These are phyloP conservation scores for Aspergillus sp. DNA, from an alignment of 2,329 filamentous ascomycete genomes.

Conservation along the genomic window DNA sequence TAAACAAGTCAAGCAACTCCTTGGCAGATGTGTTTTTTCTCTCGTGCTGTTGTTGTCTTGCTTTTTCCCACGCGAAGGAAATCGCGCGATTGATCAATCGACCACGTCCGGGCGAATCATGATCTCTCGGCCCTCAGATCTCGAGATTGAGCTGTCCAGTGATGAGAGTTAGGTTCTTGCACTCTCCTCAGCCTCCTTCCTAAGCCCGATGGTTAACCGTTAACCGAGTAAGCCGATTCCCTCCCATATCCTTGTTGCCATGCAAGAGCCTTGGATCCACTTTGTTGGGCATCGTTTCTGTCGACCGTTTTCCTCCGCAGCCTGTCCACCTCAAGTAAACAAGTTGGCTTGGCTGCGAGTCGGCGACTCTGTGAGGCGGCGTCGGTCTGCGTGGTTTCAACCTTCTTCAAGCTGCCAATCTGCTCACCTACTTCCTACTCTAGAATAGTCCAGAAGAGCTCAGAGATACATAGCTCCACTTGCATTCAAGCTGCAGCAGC, in stretches of 20 bases:
- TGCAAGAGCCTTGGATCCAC: constrained; percentile 17
- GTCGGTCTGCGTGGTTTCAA: not conserved
- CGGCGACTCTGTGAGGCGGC: not conserved
- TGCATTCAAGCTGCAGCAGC: constrained; percentile 3
- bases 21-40: constrained; percentile 1
- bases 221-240: constrained; percentile 12
- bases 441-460: not conserved
- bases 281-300: constrained; percentile 22
- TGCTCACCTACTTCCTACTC: not conserved
- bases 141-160: not conserved
- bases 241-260: not conserved
- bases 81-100: constrained; percentile 3
- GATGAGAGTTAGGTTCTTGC: constrained; percentile 24
- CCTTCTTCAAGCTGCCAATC: not conserved
- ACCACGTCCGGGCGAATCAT: constrained; percentile 4
- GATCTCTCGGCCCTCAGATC: constrained; percentile 2
- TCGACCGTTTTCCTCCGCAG: constrained; percentile 23
- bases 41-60: not conserved
- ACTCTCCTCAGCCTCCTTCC: constrained; percentile 10
- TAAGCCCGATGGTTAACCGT: not conserved
- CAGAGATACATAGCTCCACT: not conserved
- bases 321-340: not conserved
- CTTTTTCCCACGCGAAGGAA: constrained; percentile 2
- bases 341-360: not conserved
- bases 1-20: constrained; percentile 3